Evolutionary conservation across 106 monocot genomes (phyloP).

Genomic region (Dendrobium catenatum): DNA sequence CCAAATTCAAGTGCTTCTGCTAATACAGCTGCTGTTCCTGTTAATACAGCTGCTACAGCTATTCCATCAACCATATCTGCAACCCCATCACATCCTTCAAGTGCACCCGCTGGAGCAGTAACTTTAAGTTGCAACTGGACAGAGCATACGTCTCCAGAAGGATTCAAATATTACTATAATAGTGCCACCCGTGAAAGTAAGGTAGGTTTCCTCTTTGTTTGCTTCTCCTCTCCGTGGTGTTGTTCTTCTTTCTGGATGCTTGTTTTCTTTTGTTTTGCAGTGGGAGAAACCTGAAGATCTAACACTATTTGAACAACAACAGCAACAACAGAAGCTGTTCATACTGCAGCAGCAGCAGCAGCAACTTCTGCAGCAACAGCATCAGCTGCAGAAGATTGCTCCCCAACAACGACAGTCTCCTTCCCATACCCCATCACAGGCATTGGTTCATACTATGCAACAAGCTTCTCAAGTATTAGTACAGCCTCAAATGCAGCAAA

Average conservation of each 20-base stretch:
- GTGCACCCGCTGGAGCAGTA: constrained; percentile 18
- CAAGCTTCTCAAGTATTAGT: constrained; percentile 44
- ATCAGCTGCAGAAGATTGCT: constrained; percentile 43
- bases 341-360: neutral
- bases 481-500: constrained; percentile 66
- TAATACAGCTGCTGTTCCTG: constrained; percentile 19
- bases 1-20: constrained; percentile 28
- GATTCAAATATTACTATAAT: constrained; percentile 95
- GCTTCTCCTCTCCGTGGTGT: neutral
- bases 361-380: neutral
- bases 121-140: constrained; percentile 72
- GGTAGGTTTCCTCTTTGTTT: constrained; percentile 25
- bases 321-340: constrained; percentile 53
- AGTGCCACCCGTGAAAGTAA: constrained; percentile 83
- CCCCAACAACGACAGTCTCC: constrained; percentile 53
- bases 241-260: neutral
- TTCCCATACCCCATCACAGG: constrained; percentile 37
- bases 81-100: constrained; percentile 27
- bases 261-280: constrained; percentile 20
- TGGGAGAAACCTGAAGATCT: constrained; percentile 99
- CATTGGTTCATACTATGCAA: constrained; percentile 20
- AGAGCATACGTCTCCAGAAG: constrained; percentile 96
- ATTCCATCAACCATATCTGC: constrained; percentile 28
- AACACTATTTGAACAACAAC: constrained; percentile 73
- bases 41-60: neutral